Base-by-base conservation (phyloP, 1,284 basidiomycete genomes). In the Pyrrhoderma lamaoense region DNA sequence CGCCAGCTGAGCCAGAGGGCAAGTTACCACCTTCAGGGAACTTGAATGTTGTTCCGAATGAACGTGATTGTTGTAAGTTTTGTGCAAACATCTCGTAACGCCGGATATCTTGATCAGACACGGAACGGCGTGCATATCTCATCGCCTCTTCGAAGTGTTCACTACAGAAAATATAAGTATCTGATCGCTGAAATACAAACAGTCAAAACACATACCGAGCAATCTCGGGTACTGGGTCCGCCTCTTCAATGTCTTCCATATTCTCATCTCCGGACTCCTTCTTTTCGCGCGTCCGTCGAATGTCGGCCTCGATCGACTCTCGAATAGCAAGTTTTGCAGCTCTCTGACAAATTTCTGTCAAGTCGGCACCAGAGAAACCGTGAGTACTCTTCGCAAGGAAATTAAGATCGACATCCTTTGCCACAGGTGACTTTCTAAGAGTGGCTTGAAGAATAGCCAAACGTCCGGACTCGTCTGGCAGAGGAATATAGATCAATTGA, bases 91-190 rank as follows among this genome's bases (percentile, higher is more conserved):
- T 89, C 75, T 93, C 89, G 67, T 95, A 95, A 42, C 91, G 82
- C 58, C 94, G 83, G 67, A 99, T 96, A 66, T 98, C 95, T 59
- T 89, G 85, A 64, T 94, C 92, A 11, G 89, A 93, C 49, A 95
- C 92, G 4, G 92, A 93, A 54, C 91, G 85, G 67, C 90, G 85
- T 57, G 91, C 89, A 61, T 80, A 95, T 68, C 85, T 85, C 93
- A 96, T 96, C 1, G 94, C 93, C 72, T 98, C 95, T 72, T 99
- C 95, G 61, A 99, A 99, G 76, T 96, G 93, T 1, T 85, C 90
- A 62, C 80, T 82, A 58, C 7, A 56, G 27, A 16, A 52, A 34
- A 31, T 31, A 31, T 23, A 52, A 47, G 47, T 22, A 39, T 45
- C 58, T 54, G 43, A 49, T 8, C 18, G 27, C 38, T 8, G 50